These are phyloP conservation scores for Pseudevernia furfuracea DNA, from an alignment of 495 filamentous ascomycete species.

Conservation along the genomic window DNA sequence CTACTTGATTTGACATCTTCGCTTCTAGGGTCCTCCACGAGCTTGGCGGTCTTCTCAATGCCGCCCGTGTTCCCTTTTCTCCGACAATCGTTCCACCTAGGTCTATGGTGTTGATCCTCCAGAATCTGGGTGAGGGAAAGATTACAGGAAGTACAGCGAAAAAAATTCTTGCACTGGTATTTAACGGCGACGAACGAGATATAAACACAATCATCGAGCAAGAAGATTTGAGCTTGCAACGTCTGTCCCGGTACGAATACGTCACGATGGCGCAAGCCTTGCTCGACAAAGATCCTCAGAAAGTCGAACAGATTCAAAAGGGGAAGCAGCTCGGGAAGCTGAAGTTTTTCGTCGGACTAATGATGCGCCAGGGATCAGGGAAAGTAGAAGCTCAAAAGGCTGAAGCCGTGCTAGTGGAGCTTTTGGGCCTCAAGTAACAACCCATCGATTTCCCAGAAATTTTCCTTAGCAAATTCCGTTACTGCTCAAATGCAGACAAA, in stretches of 20 bases:
- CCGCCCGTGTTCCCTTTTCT: slow-evolving; percentile 45
- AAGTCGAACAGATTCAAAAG: slow-evolving; percentile 59
- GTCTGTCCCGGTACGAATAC: slow-evolving; percentile 45
- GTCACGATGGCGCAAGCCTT: slow-evolving; percentile 36
- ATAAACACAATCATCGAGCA: slow-evolving; percentile 56
- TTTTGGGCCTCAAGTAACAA: slow-evolving; percentile 33
- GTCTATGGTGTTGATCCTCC: slow-evolving; percentile 60
- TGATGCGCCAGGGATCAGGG: slow-evolving; percentile 72
- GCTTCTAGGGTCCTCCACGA: slow-evolving; percentile 74
- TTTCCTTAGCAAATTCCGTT: background rate
- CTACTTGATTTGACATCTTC: slow-evolving; percentile 21
- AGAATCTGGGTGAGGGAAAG: slow-evolving; percentile 51
- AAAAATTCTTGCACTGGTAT: slow-evolving; percentile 56
- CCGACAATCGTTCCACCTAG: slow-evolving; percentile 48
- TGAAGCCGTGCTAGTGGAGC: slow-evolving; percentile 52
- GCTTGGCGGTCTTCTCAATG: slow-evolving; percentile 65
- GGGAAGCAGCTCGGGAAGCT: slow-evolving; percentile 68
- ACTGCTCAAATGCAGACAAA: background rate
- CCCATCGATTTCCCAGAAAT: background rate
- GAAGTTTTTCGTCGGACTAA: slow-evolving; percentile 82
- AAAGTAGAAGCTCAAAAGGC: slow-evolving; percentile 70
- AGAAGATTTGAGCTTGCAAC: slow-evolving; percentile 57
- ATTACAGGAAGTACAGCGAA: slow-evolving; percentile 77
- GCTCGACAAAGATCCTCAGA: slow-evolving; percentile 45
- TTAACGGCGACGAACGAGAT: slow-evolving; percentile 44